Conservation (phyloP, 116 monocot species). For the Cymodocea nodosa region DNA sequence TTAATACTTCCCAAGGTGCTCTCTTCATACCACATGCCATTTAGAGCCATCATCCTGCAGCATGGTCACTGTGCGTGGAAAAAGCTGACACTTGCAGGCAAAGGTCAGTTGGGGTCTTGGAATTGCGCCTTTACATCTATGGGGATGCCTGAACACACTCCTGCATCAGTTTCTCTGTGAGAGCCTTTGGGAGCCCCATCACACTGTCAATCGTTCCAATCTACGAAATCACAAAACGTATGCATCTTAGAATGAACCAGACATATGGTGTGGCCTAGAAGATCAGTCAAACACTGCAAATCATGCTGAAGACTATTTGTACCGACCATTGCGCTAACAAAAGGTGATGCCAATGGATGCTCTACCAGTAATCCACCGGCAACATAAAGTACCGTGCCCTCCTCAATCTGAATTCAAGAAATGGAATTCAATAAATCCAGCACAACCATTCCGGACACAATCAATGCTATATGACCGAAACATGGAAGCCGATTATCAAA, state of each 20-base stretch:
- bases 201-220: constrained; percentile 81
- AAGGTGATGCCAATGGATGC: constrained; percentile 74
- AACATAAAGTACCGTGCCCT: constrained; percentile 72
- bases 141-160: constrained; percentile 23
- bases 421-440: constrained; percentile 1
- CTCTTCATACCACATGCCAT: too few relatives aligned
- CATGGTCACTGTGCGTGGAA: too few relatives aligned
- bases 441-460: not conserved
- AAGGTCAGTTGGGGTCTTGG: too few relatives aligned
- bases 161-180: constrained; percentile 64
- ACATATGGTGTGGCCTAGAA: not conserved
- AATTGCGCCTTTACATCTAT: not conserved
- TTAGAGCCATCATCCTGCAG: too few relatives aligned
- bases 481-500: not conserved
- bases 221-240: constrained; percentile 11
- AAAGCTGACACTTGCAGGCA: too few relatives aligned
- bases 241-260: too few relatives aligned
- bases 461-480: not conserved
- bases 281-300: too few relatives aligned
- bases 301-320: too few relatives aligned
- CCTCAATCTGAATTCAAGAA: constrained; percentile 37
- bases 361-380: constrained; percentile 85
- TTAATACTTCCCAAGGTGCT: too few relatives aligned
- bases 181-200: constrained; percentile 77
- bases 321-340: constrained; percentile 75